A percentile compares a stretch with the other conserved stretches of the same genome.
Evolutionary conservation across 2,329 filamentous ascomycete species (phyloP).

Genomic region (Rhynchosporium secalis): DNA sequence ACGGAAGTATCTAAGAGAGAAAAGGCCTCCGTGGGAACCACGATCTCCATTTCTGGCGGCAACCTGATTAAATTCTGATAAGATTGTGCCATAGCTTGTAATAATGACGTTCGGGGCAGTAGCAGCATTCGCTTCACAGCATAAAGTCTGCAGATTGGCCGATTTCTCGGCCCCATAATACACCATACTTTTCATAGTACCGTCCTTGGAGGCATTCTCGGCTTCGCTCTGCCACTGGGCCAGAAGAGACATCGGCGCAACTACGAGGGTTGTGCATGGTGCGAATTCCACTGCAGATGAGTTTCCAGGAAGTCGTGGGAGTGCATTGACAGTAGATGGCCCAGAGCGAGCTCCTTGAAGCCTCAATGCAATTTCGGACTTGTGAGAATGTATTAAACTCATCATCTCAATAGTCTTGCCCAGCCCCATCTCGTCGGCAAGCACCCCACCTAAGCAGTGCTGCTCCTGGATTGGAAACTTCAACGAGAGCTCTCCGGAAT

Average conservation of each 20-base stretch:
- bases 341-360: constrained; percentile 38
- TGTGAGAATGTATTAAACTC: constrained; percentile 84
- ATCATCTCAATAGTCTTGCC: constrained; percentile 99
- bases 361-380: constrained; percentile 53
- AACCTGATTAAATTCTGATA: constrained; percentile 85
- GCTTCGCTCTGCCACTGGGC: constrained; percentile 97
- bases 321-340: constrained; percentile 52
- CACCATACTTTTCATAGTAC: constrained; percentile 78
- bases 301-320: constrained; percentile 61
- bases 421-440: constrained; percentile 96
- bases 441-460: constrained; percentile 86
- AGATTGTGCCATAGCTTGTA: constrained; percentile 87
- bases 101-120: constrained; percentile 88
- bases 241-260: constrained; percentile 97
- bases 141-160: constrained; percentile 74
- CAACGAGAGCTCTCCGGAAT: constrained; percentile 89
- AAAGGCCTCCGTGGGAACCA: constrained; percentile 70
- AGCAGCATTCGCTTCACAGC: constrained; percentile 69
- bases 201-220: constrained; percentile 81
- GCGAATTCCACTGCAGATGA: constrained; percentile 63
- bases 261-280: constrained; percentile 86
- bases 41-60: constrained; percentile 65
- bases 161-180: constrained; percentile 91
- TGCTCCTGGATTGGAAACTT: constrained; percentile 94
- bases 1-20: constrained; percentile 91